Evolutionary conservation across 2,329 filamentous ascomycete species (phyloP).

Genomic region (Colletotrichum sp.): DNA sequence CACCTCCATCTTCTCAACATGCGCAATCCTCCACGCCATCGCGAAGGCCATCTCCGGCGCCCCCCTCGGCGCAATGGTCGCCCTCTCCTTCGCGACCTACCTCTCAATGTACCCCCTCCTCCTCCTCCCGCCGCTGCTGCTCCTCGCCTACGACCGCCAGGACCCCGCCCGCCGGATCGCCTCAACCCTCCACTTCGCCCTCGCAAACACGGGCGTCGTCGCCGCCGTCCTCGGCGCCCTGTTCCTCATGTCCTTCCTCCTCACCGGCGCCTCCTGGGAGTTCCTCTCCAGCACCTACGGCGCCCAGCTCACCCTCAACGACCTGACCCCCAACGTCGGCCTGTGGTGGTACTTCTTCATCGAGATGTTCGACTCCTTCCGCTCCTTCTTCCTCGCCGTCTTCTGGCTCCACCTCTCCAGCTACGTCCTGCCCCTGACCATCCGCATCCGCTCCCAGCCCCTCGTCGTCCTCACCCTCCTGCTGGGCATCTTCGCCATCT

Average conservation of each 20-base stretch:
- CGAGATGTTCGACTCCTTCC: conserved; percentile 98
- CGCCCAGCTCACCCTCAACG: conserved; percentile 87
- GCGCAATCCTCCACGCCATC: conserved; percentile 84
- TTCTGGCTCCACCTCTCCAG: conserved; percentile 96
- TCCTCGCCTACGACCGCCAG: conserved; percentile 79
- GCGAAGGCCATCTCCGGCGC: conserved; percentile 79
- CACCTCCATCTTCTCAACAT: conserved; percentile 87
- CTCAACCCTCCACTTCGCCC: conserved; percentile 55
- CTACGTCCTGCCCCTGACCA: conserved; percentile 85
- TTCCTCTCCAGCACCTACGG: conserved; percentile 92
- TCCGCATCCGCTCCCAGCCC: conserved; percentile 84
- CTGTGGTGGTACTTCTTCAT: conserved; percentile 99
- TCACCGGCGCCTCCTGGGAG: conserved; percentile 82
- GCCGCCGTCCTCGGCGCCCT: conserved; percentile 62
- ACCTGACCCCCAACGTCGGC: conserved; percentile 93
- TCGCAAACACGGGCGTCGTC: conserved; percentile 59
- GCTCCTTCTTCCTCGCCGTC: conserved; percentile 94
- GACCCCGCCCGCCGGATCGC: conserved; percentile 36
- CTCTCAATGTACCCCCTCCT: conserved; percentile 91
- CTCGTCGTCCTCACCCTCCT: conserved; percentile 85
- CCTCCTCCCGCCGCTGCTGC: conserved; percentile 79
- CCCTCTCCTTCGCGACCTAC: conserved; percentile 87
- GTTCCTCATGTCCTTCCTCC: conserved; percentile 72
- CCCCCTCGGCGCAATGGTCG: conserved; percentile 78
- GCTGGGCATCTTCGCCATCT: conserved; percentile 88